Percentiles rank a stretch among this genome's conserved stretches.
phyloP scores from a whole-genome alignment of 2,329 filamentous ascomycete genomes.

The Beauveria rudraprayagi region DNA sequence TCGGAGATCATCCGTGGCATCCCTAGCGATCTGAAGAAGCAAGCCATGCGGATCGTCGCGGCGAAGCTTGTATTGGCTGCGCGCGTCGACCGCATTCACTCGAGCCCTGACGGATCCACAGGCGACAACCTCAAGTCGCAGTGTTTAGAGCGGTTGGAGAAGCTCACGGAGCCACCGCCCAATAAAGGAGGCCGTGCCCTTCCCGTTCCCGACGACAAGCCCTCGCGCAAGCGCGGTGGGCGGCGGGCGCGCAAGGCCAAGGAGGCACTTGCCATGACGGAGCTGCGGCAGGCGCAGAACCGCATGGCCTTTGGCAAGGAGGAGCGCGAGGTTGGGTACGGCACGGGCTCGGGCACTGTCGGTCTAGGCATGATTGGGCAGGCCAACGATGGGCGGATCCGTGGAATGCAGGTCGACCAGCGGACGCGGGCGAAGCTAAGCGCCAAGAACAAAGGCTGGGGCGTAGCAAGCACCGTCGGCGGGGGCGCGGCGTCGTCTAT shows the following conservation, averaged over 20 bases:
- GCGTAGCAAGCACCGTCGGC: constrained; percentile 55
- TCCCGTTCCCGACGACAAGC: constrained; percentile 92
- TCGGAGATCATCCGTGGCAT: constrained; percentile 83
- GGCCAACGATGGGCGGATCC: constrained; percentile 78
- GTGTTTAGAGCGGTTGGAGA: constrained; percentile 80
- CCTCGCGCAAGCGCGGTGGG: constrained; percentile 83
- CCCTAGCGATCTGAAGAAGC: constrained; percentile 77
- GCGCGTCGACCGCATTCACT: constrained; percentile 79
- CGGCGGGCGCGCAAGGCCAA: constrained; percentile 87
- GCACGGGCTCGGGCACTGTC: constrained; percentile 72
- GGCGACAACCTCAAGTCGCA: constrained; percentile 76
- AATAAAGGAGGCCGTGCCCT: constrained; percentile 84
- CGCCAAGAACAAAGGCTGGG: constrained; percentile 96
- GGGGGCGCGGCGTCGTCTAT: constrained; percentile 74
- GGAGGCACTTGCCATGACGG: constrained; percentile 94
- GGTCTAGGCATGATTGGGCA: constrained; percentile 95
- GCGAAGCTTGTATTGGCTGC: constrained; percentile 92
- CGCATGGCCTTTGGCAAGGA: constrained; percentile 93
- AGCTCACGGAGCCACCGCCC: constrained; percentile 82
- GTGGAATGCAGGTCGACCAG: constrained; percentile 82
- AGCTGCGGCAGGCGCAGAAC: constrained; percentile 92
- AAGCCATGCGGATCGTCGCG: constrained; percentile 90
- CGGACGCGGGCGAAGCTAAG: constrained; percentile 87
- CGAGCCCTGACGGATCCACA: constrained; percentile 69
- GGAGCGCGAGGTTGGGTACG: constrained; percentile 88